Evolutionary conservation across 257 asterid genomes (phyloP), one percentile per base, ranked within the genome.

Genomic region (Vinca minor): DNA sequence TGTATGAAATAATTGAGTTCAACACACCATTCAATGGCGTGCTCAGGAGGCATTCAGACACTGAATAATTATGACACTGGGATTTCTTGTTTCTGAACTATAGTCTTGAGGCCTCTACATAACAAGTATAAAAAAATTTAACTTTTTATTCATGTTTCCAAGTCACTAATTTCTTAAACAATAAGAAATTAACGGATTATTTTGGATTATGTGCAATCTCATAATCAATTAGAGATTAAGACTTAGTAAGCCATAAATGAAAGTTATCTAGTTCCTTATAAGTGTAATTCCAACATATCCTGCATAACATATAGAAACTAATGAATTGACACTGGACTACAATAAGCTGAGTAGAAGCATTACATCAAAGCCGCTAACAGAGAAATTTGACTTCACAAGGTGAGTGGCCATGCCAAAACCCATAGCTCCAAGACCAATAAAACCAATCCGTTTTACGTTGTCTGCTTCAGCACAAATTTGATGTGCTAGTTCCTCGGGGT

Each of bases 341-440:
- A 42, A 59, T 44, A 26, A 39, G 59, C 59, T 59, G 68, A 42
- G 73, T 38, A 67, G 76, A 73, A 59, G 54, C 76, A 83, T 82
- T 83, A 92, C 98, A 78, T 92, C 98, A 80, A 62, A 92, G 69
- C 96, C 98, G 73, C 63, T 73, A 13, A 92, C 91, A 34, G 72
- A 71, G 81, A 87, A 89, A 68, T 87, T 80, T 62, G 96, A 89
- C 75, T 85, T 87, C 78, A 92, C 73, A 71, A 92, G 84, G 75
- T 92, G 96, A 47, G 89, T 89, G 63, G 98, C 98, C 96, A 92
- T 92, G 83, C 98, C 98, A 79, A 89, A 87, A 69, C 98, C 98
- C 98, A 92, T 92, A 61, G 98, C 96, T 76, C 98, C 98, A 67
- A 92, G 89, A 69, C 98, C 98, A 73, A 92, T 85, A 76, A 92